Evolutionary conservation across 495 filamentous ascomycete species (phyloP).

Genomic region (Penicillium mononematosum): DNA sequence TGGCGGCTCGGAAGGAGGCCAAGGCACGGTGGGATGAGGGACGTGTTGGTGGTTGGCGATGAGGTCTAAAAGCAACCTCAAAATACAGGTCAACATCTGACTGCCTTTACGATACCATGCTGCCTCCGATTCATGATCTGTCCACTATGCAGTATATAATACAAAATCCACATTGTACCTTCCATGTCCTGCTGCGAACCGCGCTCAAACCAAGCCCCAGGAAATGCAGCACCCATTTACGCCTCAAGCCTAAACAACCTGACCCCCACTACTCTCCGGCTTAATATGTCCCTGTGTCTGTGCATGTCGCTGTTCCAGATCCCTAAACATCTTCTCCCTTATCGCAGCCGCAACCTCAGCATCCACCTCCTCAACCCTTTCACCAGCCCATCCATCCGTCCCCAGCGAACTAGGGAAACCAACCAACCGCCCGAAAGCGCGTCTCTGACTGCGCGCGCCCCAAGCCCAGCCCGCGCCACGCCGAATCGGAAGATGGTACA

Average conservation of each 20-base stretch:
- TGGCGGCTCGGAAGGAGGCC: conserved; percentile 73
- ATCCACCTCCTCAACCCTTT: conserved; percentile 5
- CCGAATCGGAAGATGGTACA: conserved; percentile 68
- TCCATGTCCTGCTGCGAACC: neutral
- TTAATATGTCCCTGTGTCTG: conserved; percentile 1
- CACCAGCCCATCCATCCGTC: conserved; percentile 33
- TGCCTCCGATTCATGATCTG: neutral
- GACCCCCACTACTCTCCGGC: neutral
- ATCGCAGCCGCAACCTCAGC: conserved; percentile 14
- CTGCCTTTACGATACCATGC: conserved; percentile 4
- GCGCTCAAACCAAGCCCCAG: neutral
- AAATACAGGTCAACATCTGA: neutral
- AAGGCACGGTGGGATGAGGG: conserved; percentile 95
- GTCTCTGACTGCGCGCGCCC: conserved; percentile 39
- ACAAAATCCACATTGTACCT: neutral
- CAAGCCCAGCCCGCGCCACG: conserved; percentile 58
- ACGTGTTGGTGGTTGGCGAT: conserved; percentile 89
- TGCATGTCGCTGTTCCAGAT: neutral
- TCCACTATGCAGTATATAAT: conserved; percentile 6
- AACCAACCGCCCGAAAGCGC: conserved; percentile 60
- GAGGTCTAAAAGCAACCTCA: conserved; percentile 23
- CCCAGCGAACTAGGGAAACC: conserved; percentile 53
- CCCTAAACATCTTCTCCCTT: neutral
- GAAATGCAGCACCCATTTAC: neutral
- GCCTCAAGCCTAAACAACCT: neutral